phyloP scores from a whole-genome alignment of 768 basidiomycete species.

The Dioszegia aurantiaca region DNA sequence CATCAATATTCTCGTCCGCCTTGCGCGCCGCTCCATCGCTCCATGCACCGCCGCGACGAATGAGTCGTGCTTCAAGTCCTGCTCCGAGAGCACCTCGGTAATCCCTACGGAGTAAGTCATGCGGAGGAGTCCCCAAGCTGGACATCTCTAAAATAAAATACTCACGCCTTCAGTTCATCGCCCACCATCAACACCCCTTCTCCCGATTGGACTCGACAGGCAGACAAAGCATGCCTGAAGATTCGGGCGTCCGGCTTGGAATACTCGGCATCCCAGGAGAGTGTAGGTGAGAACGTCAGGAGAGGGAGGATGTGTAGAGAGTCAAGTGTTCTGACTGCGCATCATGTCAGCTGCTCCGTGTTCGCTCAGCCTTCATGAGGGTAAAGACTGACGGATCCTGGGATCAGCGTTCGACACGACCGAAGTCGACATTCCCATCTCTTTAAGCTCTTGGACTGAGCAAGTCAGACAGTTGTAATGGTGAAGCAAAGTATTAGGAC shows the following conservation, averaged over 20 bases:
- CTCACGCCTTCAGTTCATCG: conserved; percentile 50
- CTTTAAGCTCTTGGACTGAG: conserved; percentile 33
- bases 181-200: conserved; percentile 49
- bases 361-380: too few relatives aligned
- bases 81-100: conserved; percentile 39
- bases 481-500: conserved; percentile 4
- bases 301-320: conserved; percentile 34
- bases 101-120: conserved; percentile 27
- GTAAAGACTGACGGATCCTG: conserved; percentile 34
- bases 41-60: conserved; percentile 42
- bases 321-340: conserved; percentile 43
- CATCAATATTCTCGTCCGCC: conserved; percentile 19
- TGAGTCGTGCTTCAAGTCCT: conserved; percentile 39
- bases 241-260: conserved; percentile 43
- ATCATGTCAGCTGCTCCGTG: background rate
- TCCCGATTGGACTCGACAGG: conserved; percentile 19
- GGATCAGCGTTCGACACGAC: conserved; percentile 50
- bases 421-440: conserved; percentile 36
- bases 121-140: too few relatives aligned
- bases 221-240: conserved; percentile 33
- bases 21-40: conserved; percentile 42
- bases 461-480: background rate
- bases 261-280: conserved; percentile 42
- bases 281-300: conserved; percentile 36
- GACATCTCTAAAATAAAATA: background rate